Conservation (phyloP, 2,329 filamentous ascomycete genomes). For the Aschersonia sp. region DNA sequence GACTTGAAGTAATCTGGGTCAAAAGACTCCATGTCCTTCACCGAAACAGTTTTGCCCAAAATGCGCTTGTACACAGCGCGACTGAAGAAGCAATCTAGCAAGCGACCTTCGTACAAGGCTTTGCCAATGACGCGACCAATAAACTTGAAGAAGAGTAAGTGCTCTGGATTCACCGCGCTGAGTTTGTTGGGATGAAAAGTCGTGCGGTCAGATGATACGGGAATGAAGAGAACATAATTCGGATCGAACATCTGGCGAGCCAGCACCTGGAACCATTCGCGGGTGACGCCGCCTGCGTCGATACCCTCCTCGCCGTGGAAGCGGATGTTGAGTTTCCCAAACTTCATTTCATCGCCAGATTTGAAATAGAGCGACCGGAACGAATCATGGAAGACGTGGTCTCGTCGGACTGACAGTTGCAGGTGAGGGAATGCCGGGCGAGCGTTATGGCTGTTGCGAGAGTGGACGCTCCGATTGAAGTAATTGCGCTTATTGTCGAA, state of each 20-base stretch:
- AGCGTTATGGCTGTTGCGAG: constrained; percentile 48
- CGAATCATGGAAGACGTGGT: constrained; percentile 95
- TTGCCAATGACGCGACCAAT: constrained; percentile 98
- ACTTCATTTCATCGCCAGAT: constrained; percentile 92
- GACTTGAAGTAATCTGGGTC: constrained; percentile 99
- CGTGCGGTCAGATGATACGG: constrained; percentile 90
- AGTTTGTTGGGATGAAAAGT: constrained; percentile 97
- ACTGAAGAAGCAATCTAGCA: constrained; percentile 97
- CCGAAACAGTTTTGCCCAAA: constrained; percentile 82
- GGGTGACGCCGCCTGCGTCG: constrained; percentile 90
- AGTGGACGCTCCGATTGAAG: constrained; percentile 87
- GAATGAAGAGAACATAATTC: constrained; percentile 91
- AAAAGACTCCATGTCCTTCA: constrained; percentile 99
- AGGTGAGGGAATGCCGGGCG: constrained; percentile 59
- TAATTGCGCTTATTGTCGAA: constrained; percentile 99
- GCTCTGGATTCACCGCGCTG: constrained; percentile 87
- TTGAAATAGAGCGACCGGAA: constrained; percentile 99
- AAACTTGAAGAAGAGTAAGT: constrained; percentile 98
- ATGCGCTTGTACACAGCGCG: constrained; percentile 97
- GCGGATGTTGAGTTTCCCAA: constrained; percentile 92
- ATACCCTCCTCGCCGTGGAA: constrained; percentile 97
- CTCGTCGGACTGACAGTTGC: constrained; percentile 79
- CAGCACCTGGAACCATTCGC: constrained; percentile 98
- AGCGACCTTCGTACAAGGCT: constrained; percentile 86
- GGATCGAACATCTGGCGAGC: constrained; percentile 98